Evolutionary conservation across 2,329 filamentous ascomycete genomes (phyloP).

Genomic region (Anisogramma anomala): DNA sequence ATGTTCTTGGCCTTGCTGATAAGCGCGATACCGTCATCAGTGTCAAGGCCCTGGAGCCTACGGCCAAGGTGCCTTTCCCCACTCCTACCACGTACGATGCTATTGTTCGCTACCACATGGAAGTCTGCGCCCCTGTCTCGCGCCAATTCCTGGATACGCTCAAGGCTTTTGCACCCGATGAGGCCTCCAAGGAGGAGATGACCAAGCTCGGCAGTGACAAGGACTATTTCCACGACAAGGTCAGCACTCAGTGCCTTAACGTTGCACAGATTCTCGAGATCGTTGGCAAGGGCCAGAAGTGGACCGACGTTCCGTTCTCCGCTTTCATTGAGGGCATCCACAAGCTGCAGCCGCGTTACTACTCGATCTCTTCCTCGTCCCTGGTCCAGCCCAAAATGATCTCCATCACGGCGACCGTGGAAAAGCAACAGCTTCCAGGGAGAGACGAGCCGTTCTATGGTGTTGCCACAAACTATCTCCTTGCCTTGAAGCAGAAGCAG

Average conservation of each 20-base stretch:
- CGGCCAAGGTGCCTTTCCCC: conserved; percentile 94
- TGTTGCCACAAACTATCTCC: conserved; percentile 91
- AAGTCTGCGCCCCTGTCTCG: conserved; percentile 89
- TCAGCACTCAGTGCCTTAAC: conserved; percentile 73
- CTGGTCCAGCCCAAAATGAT: conserved; percentile 89
- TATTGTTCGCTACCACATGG: conserved; percentile 87
- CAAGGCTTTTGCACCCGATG: conserved; percentile 78
- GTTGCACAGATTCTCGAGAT: conserved; percentile 73
- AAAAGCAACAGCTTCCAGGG: conserved; percentile 66
- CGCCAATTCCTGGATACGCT: conserved; percentile 87
- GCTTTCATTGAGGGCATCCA: conserved; percentile 85
- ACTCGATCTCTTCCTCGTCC: conserved; percentile 97
- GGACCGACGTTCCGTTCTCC: conserved; percentile 82
- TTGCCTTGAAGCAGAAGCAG: conserved; percentile 94
- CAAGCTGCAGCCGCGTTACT: conserved; percentile 96
- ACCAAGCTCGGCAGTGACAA: conserved; percentile 82
- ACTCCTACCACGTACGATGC: conserved; percentile 94
- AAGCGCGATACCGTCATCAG: conserved; percentile 76
- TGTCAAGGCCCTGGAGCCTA: conserved; percentile 85
- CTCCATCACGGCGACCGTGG: conserved; percentile 88
- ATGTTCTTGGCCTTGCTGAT: conserved; percentile 59
- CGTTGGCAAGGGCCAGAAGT: conserved; percentile 61
- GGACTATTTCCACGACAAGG: conserved; percentile 85
- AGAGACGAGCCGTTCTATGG: conserved; percentile 73
- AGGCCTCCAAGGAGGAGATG: conserved; percentile 77